Base-by-base conservation (phyloP, 768 basidiomycete genomes). In the Porpolomopsis calyptriformis region DNA sequence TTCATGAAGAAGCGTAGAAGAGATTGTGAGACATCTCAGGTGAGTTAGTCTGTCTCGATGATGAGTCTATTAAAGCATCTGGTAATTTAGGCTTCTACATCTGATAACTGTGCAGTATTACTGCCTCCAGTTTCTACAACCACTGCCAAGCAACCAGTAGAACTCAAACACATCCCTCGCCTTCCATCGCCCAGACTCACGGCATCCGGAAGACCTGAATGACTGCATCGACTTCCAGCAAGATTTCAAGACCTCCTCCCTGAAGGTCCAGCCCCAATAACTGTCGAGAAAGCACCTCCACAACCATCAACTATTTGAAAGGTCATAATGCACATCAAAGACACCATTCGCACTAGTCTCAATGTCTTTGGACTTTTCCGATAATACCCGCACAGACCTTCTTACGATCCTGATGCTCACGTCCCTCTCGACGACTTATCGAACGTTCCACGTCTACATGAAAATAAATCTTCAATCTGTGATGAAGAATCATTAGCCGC, bases 211-310 rank as follows among this genome's bases (percentile, higher is more conserved):
- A n/a, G n/a, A n/a, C n/a, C n/a, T n/a, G n/a, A n/a, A n/a, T n/a
- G n/a, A n/a, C n/a, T n/a, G n/a, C n/a, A n/a, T 18, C 38, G 45
- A 10, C 25, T 51, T 12, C 51, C 53, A 4, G 9, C 11, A 23
- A 22, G 43, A 3, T 57, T 48, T 38, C 19, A 49, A n/a, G 57
- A 58, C 29, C n/a, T 45, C 19, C 53, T 52, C 3, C 55, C 54
- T 1, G 53, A 53, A 20, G 36, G 43, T 14, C 50, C 50, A 4
- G 43, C 46, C 11, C 39, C 40, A 18, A 20, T 46, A 40, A 18
- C 26, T 2, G 4, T 38, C 12, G 31, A 31, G 31, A 12, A 14
- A 16, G 33, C 23, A 4, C 12, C 26, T 36, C 35, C 51, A 27
- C 16, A n/a, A 4, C 20, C 6, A 20, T 10, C 22, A 11, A 24